Percentiles rank a stretch among this genome's conserved stretches.
Evolutionary conservation across 345 rosid genomes (phyloP).

Genomic region (Camelina laxa): DNA sequence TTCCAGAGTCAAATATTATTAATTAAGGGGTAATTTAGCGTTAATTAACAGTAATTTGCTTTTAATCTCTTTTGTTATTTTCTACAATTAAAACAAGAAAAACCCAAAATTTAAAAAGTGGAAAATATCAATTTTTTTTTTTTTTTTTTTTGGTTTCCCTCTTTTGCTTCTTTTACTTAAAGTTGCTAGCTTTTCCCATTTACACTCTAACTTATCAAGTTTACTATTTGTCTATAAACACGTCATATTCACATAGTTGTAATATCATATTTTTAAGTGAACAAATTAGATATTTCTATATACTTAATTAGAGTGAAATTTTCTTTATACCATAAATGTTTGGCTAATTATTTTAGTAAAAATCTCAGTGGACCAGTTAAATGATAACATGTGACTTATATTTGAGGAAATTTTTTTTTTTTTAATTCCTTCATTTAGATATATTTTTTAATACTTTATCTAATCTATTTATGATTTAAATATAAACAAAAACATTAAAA

Average conservation of each 20-base stretch:
- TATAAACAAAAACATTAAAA: neutral
- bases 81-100: slow-evolving; percentile 9
- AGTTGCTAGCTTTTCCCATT: slow-evolving; percentile 28
- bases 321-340: neutral
- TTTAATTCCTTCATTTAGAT: neutral
- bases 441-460: neutral
- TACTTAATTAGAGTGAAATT: neutral
- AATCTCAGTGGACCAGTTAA: neutral
- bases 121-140: neutral
- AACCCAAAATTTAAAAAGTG: slow-evolving; percentile 1
- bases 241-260: slow-evolving; percentile 24
- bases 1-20: neutral
- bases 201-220: slow-evolving; percentile 29
- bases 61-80: neutral
- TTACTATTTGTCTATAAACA: slow-evolving; percentile 3
- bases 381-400: slow-evolving; percentile 10
- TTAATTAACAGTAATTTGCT: slow-evolving; percentile 6
- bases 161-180: slow-evolving; percentile 35
- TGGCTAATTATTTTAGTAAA: neutral
- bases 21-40: slow-evolving; percentile 18
- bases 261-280: neutral
- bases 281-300: neutral
- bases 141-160: neutral
- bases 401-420: neutral
- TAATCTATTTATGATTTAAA: neutral